A percentile compares a stretch with the other conserved stretches of the same genome.
Conservation (phyloP, 768 basidiomycete species). For the Termitomyces sp. region DNA sequence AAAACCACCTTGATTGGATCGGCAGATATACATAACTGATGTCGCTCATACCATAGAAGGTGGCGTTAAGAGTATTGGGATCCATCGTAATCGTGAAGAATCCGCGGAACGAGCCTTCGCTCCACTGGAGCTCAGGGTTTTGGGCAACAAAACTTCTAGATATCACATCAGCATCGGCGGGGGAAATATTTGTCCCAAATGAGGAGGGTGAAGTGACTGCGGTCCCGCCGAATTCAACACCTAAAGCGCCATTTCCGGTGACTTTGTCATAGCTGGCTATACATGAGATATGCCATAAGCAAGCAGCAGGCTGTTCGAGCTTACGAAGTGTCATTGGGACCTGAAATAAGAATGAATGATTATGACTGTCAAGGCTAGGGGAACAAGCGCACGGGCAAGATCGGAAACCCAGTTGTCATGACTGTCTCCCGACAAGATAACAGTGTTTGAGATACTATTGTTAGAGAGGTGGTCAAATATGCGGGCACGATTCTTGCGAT, state of each 20-base stretch:
- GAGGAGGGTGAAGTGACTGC: not conserved
- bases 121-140: not conserved
- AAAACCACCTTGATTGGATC: not conserved
- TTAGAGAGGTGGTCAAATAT: not conserved
- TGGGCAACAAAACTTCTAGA: not conserved
- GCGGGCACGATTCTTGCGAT: not conserved
- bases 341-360: not conserved
- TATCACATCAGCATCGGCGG: not conserved
- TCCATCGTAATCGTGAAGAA: not conserved
- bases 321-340: slow-evolving; percentile 1
- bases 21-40: not conserved
- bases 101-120: not conserved
- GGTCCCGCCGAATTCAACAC: not conserved
- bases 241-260: not conserved
- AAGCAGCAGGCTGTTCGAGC: not conserved
- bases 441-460: not conserved
- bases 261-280: not conserved
- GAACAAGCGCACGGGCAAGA: not conserved
- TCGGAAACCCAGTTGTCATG: slow-evolving; percentile 1
- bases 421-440: not conserved
- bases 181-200: not conserved
- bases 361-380: no score
- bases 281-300: not conserved
- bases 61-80: not conserved
- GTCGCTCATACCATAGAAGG: not conserved